Evolutionary conservation across 2,329 filamentous ascomycete genomes (phyloP), one percentile per base, ranked within the genome.

Genomic region (Ascochyta viciae-villosae): DNA sequence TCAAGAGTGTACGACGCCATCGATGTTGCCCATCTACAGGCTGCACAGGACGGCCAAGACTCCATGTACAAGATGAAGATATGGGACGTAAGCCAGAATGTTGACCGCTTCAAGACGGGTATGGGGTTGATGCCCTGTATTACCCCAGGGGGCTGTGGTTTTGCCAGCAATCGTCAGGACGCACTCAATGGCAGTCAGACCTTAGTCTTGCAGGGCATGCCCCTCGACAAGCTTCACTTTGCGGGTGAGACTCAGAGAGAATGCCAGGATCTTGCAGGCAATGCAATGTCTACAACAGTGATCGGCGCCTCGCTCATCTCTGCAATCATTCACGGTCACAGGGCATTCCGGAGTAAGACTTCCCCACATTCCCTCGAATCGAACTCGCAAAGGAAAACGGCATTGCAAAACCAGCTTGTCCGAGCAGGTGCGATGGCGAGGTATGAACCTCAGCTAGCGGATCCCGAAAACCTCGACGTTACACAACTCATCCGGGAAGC

Each of bases 211-310:
- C 90, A 93, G 75, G 90, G 90, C 1, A 78, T 93, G 44, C 88
- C 89, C 0, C 71, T 88, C 1, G 76, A 86, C 50, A 81, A 82
- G 44, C 77, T 93, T 10, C 77, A 86, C 0, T 80, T 92, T n/a
- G 87, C 84, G 0, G 82, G 82, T 8, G 87, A 93, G 64, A 83
- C 81, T 0, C 45, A 77, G 27, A 58, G 69, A 1, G 74, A 92
- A 16, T 77, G 91, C 2, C 85, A 88, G 59, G 85, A 92, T 61
- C 77, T 94, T 2, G 89, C 89, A 2, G 90, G 90, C 0, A 94
- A 95, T 70, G 90, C 90, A 0, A 94, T 94, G 90, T 87, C 84
- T 1, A 86, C 85, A 0, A 89, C 90, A 0, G 88, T 92, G 0
- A 85, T 92, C 9, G 88, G 87, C 3, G 80, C 83, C 1, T 83